Base-by-base conservation (phyloP, 495 filamentous ascomycete genomes). In the Penicillium steckii region DNA sequence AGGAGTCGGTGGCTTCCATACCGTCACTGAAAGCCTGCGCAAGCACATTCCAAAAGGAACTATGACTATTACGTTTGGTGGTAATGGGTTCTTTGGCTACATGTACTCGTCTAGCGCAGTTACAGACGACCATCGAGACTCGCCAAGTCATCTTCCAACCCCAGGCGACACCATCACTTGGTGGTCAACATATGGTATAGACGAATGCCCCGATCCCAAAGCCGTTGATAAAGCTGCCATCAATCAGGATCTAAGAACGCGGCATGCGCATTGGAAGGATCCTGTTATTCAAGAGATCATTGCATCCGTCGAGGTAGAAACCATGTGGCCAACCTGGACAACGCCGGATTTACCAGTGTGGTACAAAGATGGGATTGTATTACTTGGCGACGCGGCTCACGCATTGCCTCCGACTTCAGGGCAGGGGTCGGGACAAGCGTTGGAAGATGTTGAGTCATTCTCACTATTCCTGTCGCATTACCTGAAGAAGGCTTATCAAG, bases 331-430 rank as follows among this genome's bases (percentile, higher is more conserved):
- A 17, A 53, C 35, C 8, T 53, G 50, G 50, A 46, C 50, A 12
- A 53, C 43, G 9, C 43, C 50, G 3, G 33, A 40, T 17, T 24
- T 53, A 4, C 50, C 50, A 4, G 30, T 46, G 23, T 53, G 50
- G 50, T 43, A 53, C 8, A 21, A 19, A 21, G 44, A 53, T 30
- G 50, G 50, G 3, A 46, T 53, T 10, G 33, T 53, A n/a, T 19
- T 53, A 24, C 43, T 53, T 10, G 50, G 50, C 4, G 50, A 53
- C 42, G 50, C 50, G 27, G 50, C 50, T 12, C 50, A 53, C 41
- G 50, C 50, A 23, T 15, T 53, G 25, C 50, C 50, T 18, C 50
- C 50, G 22, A 53, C 43, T 1, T 53, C 50, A 17, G 50, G 50
- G 8, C 50, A 53, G 25, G 50, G 50, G 3, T 53, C 50, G 12